A percentile compares a stretch with the other conserved stretches of the same genome.
phyloP scores from a whole-genome alignment of 2,329 filamentous ascomycete genomes.

The Fusarium fracticaudum region DNA sequence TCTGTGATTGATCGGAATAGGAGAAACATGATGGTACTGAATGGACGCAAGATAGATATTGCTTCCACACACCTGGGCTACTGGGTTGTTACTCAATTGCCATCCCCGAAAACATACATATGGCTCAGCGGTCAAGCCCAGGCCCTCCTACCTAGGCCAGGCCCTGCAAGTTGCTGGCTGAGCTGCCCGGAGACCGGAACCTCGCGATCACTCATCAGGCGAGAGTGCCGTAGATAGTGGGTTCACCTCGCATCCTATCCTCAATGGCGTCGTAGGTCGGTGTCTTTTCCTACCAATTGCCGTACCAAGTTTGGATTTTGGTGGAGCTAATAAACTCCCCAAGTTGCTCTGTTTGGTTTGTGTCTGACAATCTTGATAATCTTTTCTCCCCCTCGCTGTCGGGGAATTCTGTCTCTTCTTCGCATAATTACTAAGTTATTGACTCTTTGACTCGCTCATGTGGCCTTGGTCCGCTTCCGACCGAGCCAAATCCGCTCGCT shows the following conservation, averaged over 20 bases:
- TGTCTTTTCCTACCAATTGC: constrained; percentile 32
- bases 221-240: constrained; percentile 33
- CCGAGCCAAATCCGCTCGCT: constrained; percentile 37
- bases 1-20: background rate
- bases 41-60: background rate
- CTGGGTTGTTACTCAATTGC: background rate
- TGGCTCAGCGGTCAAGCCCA: constrained; percentile 16
- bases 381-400: background rate
- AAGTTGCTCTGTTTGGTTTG: constrained; percentile 4
- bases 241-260: constrained; percentile 17
- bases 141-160: background rate
- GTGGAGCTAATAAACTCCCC: constrained; percentile 12
- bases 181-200: constrained; percentile 42
- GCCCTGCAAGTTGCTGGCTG: constrained; percentile 27
- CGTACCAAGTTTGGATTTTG: constrained; percentile 23
- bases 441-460: background rate
- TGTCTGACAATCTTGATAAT: constrained; percentile 34
- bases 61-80: background rate
- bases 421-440: background rate
- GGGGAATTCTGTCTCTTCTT: background rate
- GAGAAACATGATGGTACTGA: background rate
- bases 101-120: background rate
- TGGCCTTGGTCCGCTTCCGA: constrained; percentile 12
- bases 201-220: constrained; percentile 32
- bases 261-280: constrained; percentile 12